Conservation (phyloP, 768 basidiomycete species). For the Lentinula detonsa region DNA sequence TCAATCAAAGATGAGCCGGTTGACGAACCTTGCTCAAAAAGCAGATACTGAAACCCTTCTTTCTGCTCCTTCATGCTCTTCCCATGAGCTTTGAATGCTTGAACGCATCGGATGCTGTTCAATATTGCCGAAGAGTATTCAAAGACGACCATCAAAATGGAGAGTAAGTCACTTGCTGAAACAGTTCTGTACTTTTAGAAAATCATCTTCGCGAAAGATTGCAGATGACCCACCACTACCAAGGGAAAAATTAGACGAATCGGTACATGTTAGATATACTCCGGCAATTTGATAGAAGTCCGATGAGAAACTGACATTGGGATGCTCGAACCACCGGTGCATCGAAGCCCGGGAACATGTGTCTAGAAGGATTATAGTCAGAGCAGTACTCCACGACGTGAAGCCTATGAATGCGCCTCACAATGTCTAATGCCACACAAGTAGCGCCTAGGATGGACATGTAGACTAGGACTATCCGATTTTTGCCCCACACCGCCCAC, state of each 20-base stretch:
- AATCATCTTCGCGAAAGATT: neutral
- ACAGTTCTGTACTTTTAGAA: no score
- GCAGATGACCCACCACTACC: neutral
- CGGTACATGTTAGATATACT: neutral
- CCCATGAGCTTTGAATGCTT: constrained; percentile 10
- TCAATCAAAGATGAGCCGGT: neutral
- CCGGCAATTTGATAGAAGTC: neutral
- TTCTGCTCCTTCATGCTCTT: constrained; percentile 1
- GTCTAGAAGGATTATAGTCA: constrained; percentile 5
- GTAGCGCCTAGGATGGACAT: constrained; percentile 15
- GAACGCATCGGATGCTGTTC: constrained; percentile 12
- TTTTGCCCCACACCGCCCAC: constrained; percentile 17
- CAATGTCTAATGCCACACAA: constrained; percentile 18
- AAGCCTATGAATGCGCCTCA: constrained; percentile 7
- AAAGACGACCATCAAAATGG: constrained; percentile 15
- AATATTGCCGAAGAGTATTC: constrained; percentile 11
- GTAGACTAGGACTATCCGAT: constrained; percentile 11
- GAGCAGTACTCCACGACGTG: neutral
- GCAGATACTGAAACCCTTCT: neutral
- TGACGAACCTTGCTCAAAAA: constrained; percentile 5
- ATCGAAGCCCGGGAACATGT: constrained; percentile 15
- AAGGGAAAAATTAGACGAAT: neutral
- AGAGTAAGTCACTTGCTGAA: constrained; percentile 12
- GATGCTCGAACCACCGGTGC: constrained; percentile 14
- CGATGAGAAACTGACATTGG: constrained; percentile 10